Base-by-base conservation (phyloP, 106 monocot species). In the Dioscorea zingiberensis region DNA sequence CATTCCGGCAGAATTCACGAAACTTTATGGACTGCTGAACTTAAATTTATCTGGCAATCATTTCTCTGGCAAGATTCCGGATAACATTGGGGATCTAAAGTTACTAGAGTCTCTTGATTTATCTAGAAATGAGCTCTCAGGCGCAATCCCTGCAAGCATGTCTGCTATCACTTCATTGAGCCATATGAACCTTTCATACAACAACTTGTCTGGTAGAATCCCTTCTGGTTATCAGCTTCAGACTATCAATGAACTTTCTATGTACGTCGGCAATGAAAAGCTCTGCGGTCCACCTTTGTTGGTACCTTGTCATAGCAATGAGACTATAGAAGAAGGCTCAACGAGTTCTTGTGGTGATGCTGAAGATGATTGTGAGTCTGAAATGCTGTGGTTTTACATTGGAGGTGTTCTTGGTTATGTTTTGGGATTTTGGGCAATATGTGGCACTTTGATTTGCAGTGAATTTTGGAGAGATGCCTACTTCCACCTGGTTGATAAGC, bases 21-120 rank as follows among this genome's bases (percentile, higher is more conserved):
- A 48, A 3, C 77, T 82, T 13, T 1, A 4, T 29, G 45, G 26
- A 4, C 16, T 77, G 16, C 21, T 45, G 14, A 64, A 3, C n/a
- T 56, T 82, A n/a, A 82, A 77, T 14, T 28, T 77, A 21, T 82
- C 73, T 15, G 17, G 46, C 16, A 82, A 77, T 59, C 21, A 69
- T 24, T 18, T 77, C 16, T 64, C 22, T 0, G 59, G 82, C 2
- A 19, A 17, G 15, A 83, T 83, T 6, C 70, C 73, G 2, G 25
- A 47, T 11, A 64, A 29, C 3, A 60, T 82, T 17, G 27, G 45
- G 14, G 24, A 2, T 18, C 25, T 82, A n/a, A 17, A 2, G 44
- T 13, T 11, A 3, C 15, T 78, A 10, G 69, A 82, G 23, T 54
- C 59, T 21, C 67, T 77, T 15, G 77, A 77, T 44, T 49, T 82